These are phyloP conservation scores for Phascolomyces articulosus DNA, from an alignment of 371 early-diverging fungal species.

Conservation along the genomic window DNA sequence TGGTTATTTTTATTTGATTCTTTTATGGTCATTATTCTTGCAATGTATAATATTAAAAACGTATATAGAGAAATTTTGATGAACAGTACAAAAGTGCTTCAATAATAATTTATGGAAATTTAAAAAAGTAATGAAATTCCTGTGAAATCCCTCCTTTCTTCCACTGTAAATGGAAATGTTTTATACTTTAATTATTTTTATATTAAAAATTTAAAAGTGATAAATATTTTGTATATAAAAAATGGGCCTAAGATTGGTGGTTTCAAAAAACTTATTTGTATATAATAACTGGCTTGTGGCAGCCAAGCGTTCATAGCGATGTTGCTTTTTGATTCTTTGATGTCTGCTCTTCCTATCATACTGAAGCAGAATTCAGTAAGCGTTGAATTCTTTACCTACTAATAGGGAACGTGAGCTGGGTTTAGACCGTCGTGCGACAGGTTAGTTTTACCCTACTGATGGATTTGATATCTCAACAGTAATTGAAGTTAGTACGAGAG, in stretches of 20 bases:
- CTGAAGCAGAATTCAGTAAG: constrained; percentile 68
- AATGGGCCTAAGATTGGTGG: constrained; percentile 47
- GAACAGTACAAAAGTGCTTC: too few relatives aligned
- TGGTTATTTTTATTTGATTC: too few relatives aligned
- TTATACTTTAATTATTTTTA: too few relatives aligned
- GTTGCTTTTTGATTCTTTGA: constrained; percentile 73
- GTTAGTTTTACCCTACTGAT: constrained; percentile 71
- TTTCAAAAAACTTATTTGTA: constrained; percentile 74
- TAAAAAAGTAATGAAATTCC: too few relatives aligned
- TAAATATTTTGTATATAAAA: too few relatives aligned
- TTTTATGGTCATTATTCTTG: too few relatives aligned
- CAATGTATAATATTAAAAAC: too few relatives aligned
- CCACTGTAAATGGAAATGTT: too few relatives aligned
- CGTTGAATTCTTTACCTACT: constrained; percentile 68
- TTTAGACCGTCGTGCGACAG: constrained; percentile 56
- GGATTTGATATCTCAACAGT: constrained; percentile 48
- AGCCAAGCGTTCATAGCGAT: constrained; percentile 72
- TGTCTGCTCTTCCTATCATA: constrained; percentile 76
- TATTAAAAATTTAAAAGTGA: too few relatives aligned
- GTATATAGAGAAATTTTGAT: too few relatives aligned
- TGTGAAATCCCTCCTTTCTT: too few relatives aligned
- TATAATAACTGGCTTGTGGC: constrained; percentile 78
- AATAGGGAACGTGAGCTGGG: constrained; percentile 76
- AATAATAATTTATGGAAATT: too few relatives aligned
- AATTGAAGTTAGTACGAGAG: constrained; percentile 67